Percentiles rank a stretch among this genome's conserved stretches.
Conservation (phyloP, 225 moss, liverwort and hornwort species). For the Sphagnum contortum region DNA sequence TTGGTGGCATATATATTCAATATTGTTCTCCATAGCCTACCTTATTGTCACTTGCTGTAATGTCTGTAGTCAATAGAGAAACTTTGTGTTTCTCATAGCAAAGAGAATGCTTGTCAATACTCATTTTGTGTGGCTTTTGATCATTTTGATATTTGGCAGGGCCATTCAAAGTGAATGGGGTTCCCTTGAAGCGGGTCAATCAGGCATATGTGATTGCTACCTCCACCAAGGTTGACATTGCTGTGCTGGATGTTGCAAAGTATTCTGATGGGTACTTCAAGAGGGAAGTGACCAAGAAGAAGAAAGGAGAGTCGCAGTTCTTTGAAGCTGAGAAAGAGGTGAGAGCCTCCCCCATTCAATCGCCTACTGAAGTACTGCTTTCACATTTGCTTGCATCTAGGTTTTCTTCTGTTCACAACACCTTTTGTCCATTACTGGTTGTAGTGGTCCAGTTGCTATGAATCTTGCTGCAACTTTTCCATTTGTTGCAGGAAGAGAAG, state of each 20-base stretch:
- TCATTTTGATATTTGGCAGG: constrained; percentile 16
- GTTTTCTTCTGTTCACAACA: too few relatives aligned
- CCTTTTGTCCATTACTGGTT: too few relatives aligned
- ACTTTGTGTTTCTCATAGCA: too few relatives aligned
- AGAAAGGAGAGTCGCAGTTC: constrained; percentile 72
- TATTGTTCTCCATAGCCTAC: too few relatives aligned
- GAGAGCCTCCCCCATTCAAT: neutral
- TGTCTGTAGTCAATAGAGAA: too few relatives aligned
- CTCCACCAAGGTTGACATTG: constrained; percentile 56
- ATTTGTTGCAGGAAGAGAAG: constrained; percentile 26
- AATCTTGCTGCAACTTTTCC: neutral
- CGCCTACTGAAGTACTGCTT: neutral
- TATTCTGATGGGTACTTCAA: constrained; percentile 55
- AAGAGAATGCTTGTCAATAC: too few relatives aligned
- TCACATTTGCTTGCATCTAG: too few relatives aligned
- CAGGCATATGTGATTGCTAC: constrained; percentile 61
- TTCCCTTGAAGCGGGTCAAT: constrained; percentile 61
- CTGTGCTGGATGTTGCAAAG: constrained; percentile 38
- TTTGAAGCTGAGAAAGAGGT: constrained; percentile 78
- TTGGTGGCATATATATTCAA: too few relatives aligned
- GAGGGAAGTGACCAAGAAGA: constrained; percentile 63
- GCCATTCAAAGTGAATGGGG: constrained; percentile 65
- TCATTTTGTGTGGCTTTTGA: neutral
- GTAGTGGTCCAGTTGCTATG: too few relatives aligned
- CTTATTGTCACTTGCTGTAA: too few relatives aligned